Evolutionary conservation across 2,329 filamentous ascomycete species (phyloP), one percentile per base, ranked within the genome.

Genomic region (Fusarium sororula): DNA sequence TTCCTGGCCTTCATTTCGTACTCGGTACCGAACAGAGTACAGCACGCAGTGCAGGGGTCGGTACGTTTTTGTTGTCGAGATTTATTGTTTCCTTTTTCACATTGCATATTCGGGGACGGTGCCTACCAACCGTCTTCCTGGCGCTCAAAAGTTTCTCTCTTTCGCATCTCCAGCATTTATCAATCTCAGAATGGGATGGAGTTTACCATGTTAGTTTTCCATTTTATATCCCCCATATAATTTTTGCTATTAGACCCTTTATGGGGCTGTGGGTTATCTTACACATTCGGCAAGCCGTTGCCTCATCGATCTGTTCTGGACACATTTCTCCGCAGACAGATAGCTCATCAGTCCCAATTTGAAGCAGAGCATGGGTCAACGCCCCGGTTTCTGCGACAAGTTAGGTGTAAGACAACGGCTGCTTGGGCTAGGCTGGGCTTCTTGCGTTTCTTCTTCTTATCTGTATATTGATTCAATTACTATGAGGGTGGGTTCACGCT

Each of bases 111-210:
- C 48, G 65, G 71, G 47, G 61, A 51, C 60, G 55, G 54, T 32
- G 30, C 54, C 28, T 55, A 54, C 30, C 41, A 44, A 65, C 60
- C 45, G 56, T 50, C 44, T 70, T 64, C 72, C 67, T 66, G 75
- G 75, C 75, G 75, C 74, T 75, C 59, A 77, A 77, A 77, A 77
- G 75, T 77, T 72, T 75, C 63, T 50, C 26, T 50, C 57, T 59
- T 30, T 66, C 62, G 63, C 72, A 75, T 76, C 56, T 66, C 66
- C 60, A 71, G 54, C 71, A 74, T 74, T 72, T 63, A 65, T 63
- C 47, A 56, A 69, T 35, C 44, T 41, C 58, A 73, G 58, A 55
- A 30, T 51, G 45, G 69, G 67, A 58, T 64, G 75, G 73, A 76
- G 73, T 76, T 76, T 54, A 63, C 57, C 45, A 51, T 65, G 17